Evolutionary conservation across 2,329 filamentous ascomycete genomes (phyloP), one percentile per base, ranked within the genome.

Genomic region (Blumeria hordei): DNA sequence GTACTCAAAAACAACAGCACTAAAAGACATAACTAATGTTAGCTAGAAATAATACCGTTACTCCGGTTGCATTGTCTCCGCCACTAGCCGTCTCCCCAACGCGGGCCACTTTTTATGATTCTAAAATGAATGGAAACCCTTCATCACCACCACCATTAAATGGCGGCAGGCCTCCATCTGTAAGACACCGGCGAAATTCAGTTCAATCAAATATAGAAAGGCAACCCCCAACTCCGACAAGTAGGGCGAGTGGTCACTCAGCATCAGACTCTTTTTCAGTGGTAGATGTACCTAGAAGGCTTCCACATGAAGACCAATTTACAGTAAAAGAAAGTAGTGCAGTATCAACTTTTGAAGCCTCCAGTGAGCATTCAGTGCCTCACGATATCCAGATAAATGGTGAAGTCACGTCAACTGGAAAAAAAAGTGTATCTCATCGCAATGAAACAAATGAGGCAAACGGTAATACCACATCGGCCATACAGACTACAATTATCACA

Each of bases 41-140:
- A 50, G 64, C 54, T 41, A 70, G 70, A 63, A 71, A 70, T 62
- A 69, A 71, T 60, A 69, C 72, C 58, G 68, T 67, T 60, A 72
- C 66, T 61, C 67, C 70, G 58, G 69, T 71, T 32, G 74, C 72
- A 57, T 75, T 80, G 62, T 85, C 85, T 0, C 80, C 84, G 16
- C 81, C 80, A 2, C 71, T 82, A 59, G 76, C 79, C n/a, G 82
- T 86, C 1, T 90, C 88, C 1, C 85, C 86, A 16, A 74, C 88
- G 50, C 72, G 85, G 51, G 75, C 78, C 52, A 76, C 74, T n/a
- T 77, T 86, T 57, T 74, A 78, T 32, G 84, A 87, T 60, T 70
- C 69, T 1, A 74, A 74, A 59, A 72, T 69, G 21, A 28, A 28
- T 60, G 68, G 66, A 54, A 71, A 65, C 60, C 72, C 70, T 59